Conservation (phyloP, 2,329 filamentous ascomycete genomes). For the Aspergillus transmontanensis region DNA sequence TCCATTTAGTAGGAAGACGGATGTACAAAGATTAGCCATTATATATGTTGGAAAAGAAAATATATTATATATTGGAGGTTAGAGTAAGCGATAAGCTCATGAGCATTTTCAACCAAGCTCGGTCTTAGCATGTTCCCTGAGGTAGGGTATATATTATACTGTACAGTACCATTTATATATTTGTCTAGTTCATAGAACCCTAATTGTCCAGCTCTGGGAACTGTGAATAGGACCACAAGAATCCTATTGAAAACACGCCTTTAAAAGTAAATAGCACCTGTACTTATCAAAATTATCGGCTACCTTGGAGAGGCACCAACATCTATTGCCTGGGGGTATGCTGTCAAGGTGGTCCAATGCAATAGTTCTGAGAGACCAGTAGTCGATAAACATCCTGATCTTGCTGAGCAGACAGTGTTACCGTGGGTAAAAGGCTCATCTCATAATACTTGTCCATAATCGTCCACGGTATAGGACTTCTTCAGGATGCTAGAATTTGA, state of each 20-base stretch:
- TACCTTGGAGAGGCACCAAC: background rate
- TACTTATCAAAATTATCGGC: background rate
- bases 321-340: no score
- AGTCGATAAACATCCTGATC: no score
- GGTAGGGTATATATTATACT: background rate
- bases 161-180: background rate
- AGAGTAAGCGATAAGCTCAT: background rate
- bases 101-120: background rate
- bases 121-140: background rate
- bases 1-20: background rate
- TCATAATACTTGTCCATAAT: no score
- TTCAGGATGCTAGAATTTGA: no score
- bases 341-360: no score
- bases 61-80: background rate
- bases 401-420: no score
- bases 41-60: background rate
- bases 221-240: accelerated
- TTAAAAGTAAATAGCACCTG: background rate
- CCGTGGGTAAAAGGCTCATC: no score
- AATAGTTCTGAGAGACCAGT: no score
- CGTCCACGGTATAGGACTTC: no score
- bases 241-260: background rate
- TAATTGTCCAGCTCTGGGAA: background rate
- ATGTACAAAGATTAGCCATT: background rate
- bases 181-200: background rate